phyloP scores from a whole-genome alignment of 108 stramenopile genomes.

The Fragilaria crotonensis region DNA sequence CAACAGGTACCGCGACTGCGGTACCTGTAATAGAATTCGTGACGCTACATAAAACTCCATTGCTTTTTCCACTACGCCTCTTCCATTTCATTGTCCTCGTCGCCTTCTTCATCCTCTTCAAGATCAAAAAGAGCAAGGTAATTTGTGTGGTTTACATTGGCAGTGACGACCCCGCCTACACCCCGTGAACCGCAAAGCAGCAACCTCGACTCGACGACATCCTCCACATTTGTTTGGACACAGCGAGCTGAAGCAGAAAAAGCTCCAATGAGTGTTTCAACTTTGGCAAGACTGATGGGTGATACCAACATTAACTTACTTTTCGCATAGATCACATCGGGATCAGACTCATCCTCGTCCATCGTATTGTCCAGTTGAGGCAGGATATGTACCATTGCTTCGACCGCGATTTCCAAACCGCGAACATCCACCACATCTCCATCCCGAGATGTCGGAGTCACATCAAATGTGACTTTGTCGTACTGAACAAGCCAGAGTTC shows the following conservation, averaged over 20 bases:
- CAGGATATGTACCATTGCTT: neutral
- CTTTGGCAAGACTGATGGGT: neutral
- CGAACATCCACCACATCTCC: slow-evolving; percentile 12
- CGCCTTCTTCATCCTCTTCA: slow-evolving; percentile 63
- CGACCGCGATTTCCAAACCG: slow-evolving; percentile 4
- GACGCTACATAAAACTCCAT: too few species aligned
- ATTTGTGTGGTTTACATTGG: slow-evolving; percentile 10
- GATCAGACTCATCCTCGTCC: neutral
- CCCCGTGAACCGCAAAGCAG: slow-evolving; percentile 56
- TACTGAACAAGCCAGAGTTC: slow-evolving; percentile 55
- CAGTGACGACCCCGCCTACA: slow-evolving; percentile 41
- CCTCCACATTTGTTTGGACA: slow-evolving; percentile 1
- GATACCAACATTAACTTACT: slow-evolving; percentile 1
- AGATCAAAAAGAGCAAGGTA: slow-evolving; percentile 53
- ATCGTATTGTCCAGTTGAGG: too few species aligned
- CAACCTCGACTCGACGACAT: slow-evolving; percentile 12
- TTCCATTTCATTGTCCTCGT: slow-evolving; percentile 24
- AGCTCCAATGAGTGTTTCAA: neutral
- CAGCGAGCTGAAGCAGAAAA: slow-evolving; percentile 14
- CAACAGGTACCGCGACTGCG: neutral
- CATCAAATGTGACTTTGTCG: slow-evolving; percentile 40
- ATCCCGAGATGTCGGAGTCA: slow-evolving; percentile 11
- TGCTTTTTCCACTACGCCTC: too few species aligned
- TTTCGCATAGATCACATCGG: slow-evolving; percentile 2
- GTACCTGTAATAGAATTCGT: too few species aligned